Percentiles rank a stretch among this genome's conserved stretches.
Conservation (phyloP, 2,329 filamentous ascomycete genomes). For the Aspergillus awamori region DNA sequence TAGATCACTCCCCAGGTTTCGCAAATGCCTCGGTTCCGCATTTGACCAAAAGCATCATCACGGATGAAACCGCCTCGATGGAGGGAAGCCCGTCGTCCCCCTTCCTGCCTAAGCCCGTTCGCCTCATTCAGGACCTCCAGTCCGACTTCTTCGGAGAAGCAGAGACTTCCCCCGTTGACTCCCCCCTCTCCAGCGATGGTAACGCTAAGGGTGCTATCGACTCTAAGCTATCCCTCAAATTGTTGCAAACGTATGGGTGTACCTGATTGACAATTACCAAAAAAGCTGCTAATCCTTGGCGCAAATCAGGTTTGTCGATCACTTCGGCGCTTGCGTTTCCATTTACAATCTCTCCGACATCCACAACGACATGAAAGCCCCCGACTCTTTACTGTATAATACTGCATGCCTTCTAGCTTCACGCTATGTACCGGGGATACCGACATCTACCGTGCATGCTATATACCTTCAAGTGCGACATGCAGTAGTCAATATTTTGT, state of each 20-base stretch:
- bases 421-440: slow-evolving; percentile 37
- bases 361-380: slow-evolving; percentile 24
- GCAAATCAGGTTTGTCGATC: slow-evolving; percentile 32
- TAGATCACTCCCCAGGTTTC: slow-evolving; percentile 28
- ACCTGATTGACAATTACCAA: neutral
- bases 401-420: slow-evolving; percentile 38
- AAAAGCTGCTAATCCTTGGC: slow-evolving; percentile 7
- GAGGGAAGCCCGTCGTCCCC: slow-evolving; percentile 26
- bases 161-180: slow-evolving; percentile 26
- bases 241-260: slow-evolving; percentile 34
- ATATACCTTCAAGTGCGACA: slow-evolving; percentile 39
- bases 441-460: slow-evolving; percentile 30
- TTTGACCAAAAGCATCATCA: slow-evolving; percentile 23
- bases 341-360: slow-evolving; percentile 34
- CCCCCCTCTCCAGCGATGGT: slow-evolving; percentile 29
- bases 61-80: slow-evolving; percentile 27
- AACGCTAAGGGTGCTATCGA: slow-evolving; percentile 35
- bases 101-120: slow-evolving; percentile 34
- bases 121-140: slow-evolving; percentile 37
- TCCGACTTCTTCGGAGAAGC: slow-evolving; percentile 35
- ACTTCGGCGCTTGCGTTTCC: slow-evolving; percentile 38
- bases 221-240: slow-evolving; percentile 34
- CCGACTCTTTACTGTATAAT: slow-evolving; percentile 37
- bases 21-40: slow-evolving; percentile 23
- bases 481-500: slow-evolving; percentile 32